These are phyloP conservation scores for Coffea eugenioides DNA, from an alignment of 257 asterid genomes.

Conservation along the genomic window DNA sequence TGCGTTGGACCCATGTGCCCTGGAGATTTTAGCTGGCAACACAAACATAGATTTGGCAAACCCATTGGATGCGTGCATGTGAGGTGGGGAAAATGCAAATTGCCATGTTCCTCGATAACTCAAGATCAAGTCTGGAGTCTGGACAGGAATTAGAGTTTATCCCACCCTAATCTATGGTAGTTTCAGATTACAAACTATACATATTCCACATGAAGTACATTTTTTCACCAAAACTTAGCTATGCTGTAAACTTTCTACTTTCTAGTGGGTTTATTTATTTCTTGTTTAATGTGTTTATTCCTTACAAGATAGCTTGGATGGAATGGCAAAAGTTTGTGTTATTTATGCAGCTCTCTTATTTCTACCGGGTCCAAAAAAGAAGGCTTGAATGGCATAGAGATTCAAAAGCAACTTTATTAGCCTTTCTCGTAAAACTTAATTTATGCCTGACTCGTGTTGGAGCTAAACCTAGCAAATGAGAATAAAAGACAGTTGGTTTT, in stretches of 20 bases:
- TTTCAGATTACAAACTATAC: neutral
- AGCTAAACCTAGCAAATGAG: neutral
- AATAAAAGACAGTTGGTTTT: neutral
- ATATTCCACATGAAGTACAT: neutral
- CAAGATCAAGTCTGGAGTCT: neutral
- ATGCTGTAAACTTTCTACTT: neutral
- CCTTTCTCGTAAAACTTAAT: neutral
- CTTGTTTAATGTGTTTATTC: neutral
- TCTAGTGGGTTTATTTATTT: neutral
- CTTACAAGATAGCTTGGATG: too few relatives aligned
- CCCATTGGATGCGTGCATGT: constrained; percentile 21
- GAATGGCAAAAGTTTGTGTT: too few relatives aligned
- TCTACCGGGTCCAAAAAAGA: too few relatives aligned
- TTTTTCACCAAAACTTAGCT: neutral
- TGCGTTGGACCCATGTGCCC: constrained; percentile 17
- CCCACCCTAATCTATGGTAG: neutral
- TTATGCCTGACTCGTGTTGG: neutral
- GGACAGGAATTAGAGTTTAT: neutral
- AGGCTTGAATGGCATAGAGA: neutral
- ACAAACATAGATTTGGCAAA: constrained; percentile 22
- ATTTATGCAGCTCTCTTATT: too few relatives aligned
- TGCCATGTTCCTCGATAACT: constrained; percentile 31
- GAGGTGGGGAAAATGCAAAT: constrained; percentile 30
- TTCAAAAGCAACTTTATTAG: neutral
- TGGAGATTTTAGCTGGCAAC: constrained; percentile 42